Conservation (phyloP, 176 grass and related monocot genomes). For the Raddia distichophylla region DNA sequence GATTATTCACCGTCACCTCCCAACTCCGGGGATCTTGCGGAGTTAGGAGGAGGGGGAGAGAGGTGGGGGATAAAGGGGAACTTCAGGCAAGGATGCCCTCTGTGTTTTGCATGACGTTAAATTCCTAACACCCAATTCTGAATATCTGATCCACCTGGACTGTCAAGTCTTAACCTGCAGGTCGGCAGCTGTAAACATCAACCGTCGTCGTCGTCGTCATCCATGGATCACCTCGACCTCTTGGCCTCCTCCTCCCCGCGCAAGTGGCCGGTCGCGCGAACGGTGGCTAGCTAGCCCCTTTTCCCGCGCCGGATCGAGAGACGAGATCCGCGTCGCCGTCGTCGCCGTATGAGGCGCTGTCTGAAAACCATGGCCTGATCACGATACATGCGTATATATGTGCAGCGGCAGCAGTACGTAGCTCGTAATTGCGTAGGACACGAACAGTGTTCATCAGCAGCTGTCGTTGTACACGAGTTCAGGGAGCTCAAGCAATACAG, state of each 20-base stretch:
- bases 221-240: background rate
- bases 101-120: too few relatives aligned
- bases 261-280: background rate
- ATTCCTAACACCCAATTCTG: background rate
- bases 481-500: conserved; percentile 16
- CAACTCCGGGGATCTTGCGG: too few relatives aligned
- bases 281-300: background rate
- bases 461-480: conserved; percentile 36
- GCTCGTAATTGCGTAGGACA: background rate
- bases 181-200: background rate
- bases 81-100: too few relatives aligned
- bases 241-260: background rate
- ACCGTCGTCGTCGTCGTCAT: background rate
- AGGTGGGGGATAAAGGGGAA: too few relatives aligned
- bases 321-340: conserved; percentile 15
- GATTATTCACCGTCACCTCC: too few relatives aligned
- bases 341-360: background rate
- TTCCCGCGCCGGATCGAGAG: conserved; percentile 9
- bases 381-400: background rate
- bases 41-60: too few relatives aligned
- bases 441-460: background rate
- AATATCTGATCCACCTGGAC: background rate
- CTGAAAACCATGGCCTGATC: background rate
- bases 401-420: too few relatives aligned
- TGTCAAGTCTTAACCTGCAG: background rate